Evolutionary conservation across 2,329 filamentous ascomycete genomes (phyloP), one percentile per base, ranked within the genome.

Genomic region (Neospermospora avenae): DNA sequence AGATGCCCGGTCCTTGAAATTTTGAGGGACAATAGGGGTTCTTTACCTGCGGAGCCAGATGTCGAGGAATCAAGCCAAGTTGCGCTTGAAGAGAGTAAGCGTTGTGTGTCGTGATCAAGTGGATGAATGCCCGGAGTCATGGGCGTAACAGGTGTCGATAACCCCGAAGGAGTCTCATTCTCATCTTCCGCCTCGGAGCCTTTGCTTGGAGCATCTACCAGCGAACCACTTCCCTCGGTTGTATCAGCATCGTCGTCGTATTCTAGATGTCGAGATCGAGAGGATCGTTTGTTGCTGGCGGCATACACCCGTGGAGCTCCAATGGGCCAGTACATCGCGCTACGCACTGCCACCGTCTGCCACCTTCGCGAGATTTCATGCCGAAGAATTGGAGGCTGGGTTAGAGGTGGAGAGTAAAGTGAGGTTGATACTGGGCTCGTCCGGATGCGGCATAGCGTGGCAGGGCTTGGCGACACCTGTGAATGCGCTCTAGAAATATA

Each of bases 251-350:
- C 86, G 78, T 90, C 83, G 67, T 87, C 81, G 56, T 81, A 83
- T 63, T 84, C 75, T 63, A 81, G 77, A 59, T 80, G 73, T 63
- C 77, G 80, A 66, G 80, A 74, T 58, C 77, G 74, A 58, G 79
- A 75, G 67, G 80, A 75, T 73, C 81, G 81, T 71, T 82, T 84
- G 77, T 85, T 90, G 77, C 82, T 89, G 69, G 89, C 89, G 72
- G 90, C 87, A 79, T 91, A 93, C 74, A 93, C 86, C 74, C 87
- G 86, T 72, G 91, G 90, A 74, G 90, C 90, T 75, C 89, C 90
- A 75, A 92, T 84, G 72, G 91, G 91, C 91, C 91, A 96, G 82
- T 96, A 96, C 91, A 95, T 96, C 71, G 63, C 66, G 63, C 66
- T 72, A 63, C 65, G 63, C 66, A 68, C 65, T 69, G 60, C 67